phyloP scores from a whole-genome alignment of 257 asterid genomes.

The Thymus quinquecostatus region DNA sequence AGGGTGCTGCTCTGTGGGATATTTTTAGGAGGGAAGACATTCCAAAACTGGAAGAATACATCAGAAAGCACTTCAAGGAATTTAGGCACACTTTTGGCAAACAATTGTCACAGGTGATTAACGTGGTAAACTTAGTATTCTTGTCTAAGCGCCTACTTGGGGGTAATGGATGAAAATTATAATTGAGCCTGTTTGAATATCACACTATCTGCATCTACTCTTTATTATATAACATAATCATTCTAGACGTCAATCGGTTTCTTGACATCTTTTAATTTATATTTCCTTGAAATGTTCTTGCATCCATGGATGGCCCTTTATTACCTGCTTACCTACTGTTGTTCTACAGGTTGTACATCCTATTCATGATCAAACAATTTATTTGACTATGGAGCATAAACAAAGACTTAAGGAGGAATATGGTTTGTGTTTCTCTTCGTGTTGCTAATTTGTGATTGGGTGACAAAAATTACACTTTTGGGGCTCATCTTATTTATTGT shows the following conservation, averaged over 20 bases:
- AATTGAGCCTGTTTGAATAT: conserved; percentile 5
- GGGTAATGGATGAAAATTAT: not conserved
- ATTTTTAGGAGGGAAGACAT: conserved; percentile 87
- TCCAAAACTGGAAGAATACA: conserved; percentile 65
- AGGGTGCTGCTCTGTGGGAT: conserved; percentile 95
- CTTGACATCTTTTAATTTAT: not conserved
- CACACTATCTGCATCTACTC: not conserved
- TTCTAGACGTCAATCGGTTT: not conserved
- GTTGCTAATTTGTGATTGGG: conserved; percentile 11
- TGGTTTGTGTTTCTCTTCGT: conserved; percentile 53
- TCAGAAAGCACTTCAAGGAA: conserved; percentile 57
- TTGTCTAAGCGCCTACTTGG: conserved; percentile 6
- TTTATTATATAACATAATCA: not conserved
- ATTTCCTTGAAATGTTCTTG: not conserved
- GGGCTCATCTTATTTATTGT: conserved; percentile 13
- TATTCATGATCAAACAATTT: conserved; percentile 84
- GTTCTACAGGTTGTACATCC: conserved; percentile 73
- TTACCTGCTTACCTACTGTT: not conserved
- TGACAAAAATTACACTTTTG: not conserved
- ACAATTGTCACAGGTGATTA: conserved; percentile 61
- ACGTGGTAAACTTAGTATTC: conserved; percentile 17
- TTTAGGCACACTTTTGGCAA: conserved; percentile 55
- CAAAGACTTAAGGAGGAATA: conserved; percentile 76
- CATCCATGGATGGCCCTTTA: not conserved
- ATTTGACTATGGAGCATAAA: conserved; percentile 80